Base-by-base conservation (phyloP, 257 asterid species). In the Solanum virginianum region DNA sequence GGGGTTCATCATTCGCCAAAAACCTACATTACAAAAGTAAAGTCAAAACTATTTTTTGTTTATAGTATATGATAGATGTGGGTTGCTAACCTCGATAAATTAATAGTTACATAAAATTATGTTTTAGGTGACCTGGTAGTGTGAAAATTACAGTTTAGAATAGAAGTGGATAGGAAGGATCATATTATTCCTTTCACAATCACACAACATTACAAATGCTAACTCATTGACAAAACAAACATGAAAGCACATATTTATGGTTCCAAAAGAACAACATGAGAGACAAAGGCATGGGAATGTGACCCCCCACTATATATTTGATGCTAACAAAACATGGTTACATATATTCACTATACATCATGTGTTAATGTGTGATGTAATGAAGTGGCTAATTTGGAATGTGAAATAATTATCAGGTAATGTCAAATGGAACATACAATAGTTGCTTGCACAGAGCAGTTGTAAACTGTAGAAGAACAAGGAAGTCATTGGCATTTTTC, bases 401-500 rank as follows among this genome's bases (percentile, higher is more conserved):
- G 39, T 24, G 13, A n/a, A 83, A 65, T 65, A 6, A 65, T 63
- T 69, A 4, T 66, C 92, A 94, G 98, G 98, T 96, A 4, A 89
- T 93, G 62, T 91, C 98, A 14, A 95, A 95, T 88, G 97, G 97
- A 89, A 91, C 90, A 8, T 95, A 92, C 94, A 92, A 91, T 77
- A 94, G 97, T n/a, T 93, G 98, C 88, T 69, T 95, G 80, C 98
- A 95, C 56, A 91, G 98, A 69, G 98, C 97, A 0, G 91, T 91
- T 59, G 97, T 93, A 24, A 94, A 94, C 91, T 84, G 86, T 36
- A 80, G 32, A 62, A 84, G 43, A 10, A 86, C 95, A 20, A 91
- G 98, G 71, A 94, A 86, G 83, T 93, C 97, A 8, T 89, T 94
- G 16, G 97, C 98, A 0, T 94, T 93, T 92, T 94, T 94, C 71